Conservation (phyloP, 768 basidiomycete species). For the Suillus variegatus region DNA sequence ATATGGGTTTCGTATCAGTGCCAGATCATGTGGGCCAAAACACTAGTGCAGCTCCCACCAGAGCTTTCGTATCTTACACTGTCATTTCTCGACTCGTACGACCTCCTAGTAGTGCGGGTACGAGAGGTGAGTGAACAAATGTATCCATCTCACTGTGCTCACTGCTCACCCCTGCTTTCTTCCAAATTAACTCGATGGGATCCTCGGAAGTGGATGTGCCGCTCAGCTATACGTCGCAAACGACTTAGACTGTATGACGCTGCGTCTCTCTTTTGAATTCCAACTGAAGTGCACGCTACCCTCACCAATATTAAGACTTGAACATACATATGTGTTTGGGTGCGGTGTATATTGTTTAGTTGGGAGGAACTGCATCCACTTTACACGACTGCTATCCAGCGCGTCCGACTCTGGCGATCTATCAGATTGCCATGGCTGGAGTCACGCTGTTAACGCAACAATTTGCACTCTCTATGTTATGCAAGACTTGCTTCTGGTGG, state of each 20-base stretch:
- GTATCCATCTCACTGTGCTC: conserved; percentile 3
- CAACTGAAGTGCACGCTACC: conserved; percentile 38
- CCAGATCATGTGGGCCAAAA: conserved; percentile 5
- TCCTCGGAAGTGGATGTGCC: conserved; percentile 24
- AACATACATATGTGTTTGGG: conserved; percentile 50
- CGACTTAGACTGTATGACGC: conserved; percentile 43
- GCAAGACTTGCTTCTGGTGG: conserved; percentile 55
- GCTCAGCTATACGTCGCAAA: conserved; percentile 42
- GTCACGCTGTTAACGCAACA: conserved; percentile 34
- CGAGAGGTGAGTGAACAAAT: conserved; percentile 26
- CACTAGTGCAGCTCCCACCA: conserved; percentile 35
- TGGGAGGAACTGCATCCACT: conserved; percentile 48
- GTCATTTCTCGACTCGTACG: conserved; percentile 33
- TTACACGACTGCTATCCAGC: conserved; percentile 26
- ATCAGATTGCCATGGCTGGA: conserved; percentile 36
- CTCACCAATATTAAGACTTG: conserved; percentile 40
- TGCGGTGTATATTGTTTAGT: conserved; percentile 50
- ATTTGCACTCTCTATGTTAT: conserved; percentile 57
- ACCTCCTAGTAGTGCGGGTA: conserved; percentile 34
- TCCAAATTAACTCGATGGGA: conserved; percentile 41
- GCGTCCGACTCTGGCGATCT: conserved; percentile 3
- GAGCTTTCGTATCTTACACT: conserved; percentile 43
- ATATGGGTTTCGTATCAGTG: neutral
- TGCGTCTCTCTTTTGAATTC: conserved; percentile 26
- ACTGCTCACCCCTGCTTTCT: conserved; percentile 27